phyloP scores from a whole-genome alignment of 1,284 basidiomycete genomes.

The Microbotryum intermedium region DNA sequence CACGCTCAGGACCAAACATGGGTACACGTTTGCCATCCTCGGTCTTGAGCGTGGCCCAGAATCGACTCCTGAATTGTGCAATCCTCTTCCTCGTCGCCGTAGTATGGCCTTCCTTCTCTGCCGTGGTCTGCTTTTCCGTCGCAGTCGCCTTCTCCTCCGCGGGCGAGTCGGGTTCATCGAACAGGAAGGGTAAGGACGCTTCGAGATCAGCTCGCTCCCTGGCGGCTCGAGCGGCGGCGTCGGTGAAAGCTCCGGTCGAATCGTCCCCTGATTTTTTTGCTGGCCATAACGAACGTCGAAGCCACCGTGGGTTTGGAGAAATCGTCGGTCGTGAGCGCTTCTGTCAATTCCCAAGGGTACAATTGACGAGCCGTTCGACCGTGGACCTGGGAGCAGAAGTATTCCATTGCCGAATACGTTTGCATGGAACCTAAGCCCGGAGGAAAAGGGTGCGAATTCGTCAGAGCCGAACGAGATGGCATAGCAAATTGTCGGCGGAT shows the following conservation, averaged over 20 bases:
- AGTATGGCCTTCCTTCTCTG: not conserved
- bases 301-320: not conserved
- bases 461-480: not conserved
- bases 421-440: constrained; percentile 4
- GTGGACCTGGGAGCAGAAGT: constrained; percentile 15
- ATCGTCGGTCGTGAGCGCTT: not conserved
- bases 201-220: constrained; percentile 3
- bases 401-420: constrained; percentile 7
- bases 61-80: constrained; percentile 3
- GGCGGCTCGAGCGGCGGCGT: not conserved
- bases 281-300: constrained; percentile 1
- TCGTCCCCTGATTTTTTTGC: not conserved
- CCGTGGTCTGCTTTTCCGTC: not conserved
- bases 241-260: no score
- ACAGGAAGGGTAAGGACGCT: constrained; percentile 14
- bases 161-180: not conserved
- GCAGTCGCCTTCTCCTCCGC: not conserved
- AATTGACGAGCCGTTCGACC: constrained; percentile 8
- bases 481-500: no score
- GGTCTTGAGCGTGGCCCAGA: not conserved
- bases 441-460: not conserved
- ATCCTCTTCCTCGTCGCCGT: not conserved
- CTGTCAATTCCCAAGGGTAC: constrained; percentile 13
- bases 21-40: constrained; percentile 3
- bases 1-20: constrained; percentile 8